These are phyloP conservation scores for Porogramme epimiltina DNA, from an alignment of 1,284 basidiomycete genomes.

Conservation along the genomic window DNA sequence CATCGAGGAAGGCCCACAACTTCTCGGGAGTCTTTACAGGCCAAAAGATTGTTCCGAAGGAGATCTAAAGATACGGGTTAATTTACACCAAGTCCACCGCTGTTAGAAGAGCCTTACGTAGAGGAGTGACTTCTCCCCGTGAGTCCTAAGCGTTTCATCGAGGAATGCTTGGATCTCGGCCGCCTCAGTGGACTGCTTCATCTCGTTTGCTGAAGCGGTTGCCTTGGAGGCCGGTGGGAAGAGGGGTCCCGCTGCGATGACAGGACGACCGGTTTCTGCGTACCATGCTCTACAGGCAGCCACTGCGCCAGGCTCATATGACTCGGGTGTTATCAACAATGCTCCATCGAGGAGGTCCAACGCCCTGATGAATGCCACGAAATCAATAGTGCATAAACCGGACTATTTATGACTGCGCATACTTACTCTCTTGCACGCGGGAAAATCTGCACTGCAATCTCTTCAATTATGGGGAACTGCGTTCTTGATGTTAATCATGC, in stretches of 20 bases:
- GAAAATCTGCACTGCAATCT: neutral
- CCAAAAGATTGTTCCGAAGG: conserved; percentile 23
- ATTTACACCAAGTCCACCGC: neutral
- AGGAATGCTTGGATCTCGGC: conserved; percentile 22
- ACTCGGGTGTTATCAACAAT: conserved; percentile 14
- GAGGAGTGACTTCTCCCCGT: conserved; percentile 23
- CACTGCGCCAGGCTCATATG: conserved; percentile 20
- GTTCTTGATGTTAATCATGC: conserved; percentile 1
- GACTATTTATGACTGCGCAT: neutral
- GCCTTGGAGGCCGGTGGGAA: neutral
- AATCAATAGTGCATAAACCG: too few relatives aligned
- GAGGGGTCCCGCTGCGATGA: conserved; percentile 15
- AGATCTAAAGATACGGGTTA: conserved; percentile 13
- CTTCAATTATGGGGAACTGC: neutral
- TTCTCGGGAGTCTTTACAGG: conserved; percentile 8
- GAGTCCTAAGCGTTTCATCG: conserved; percentile 12
- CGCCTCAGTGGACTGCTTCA: conserved; percentile 12
- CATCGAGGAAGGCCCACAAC: conserved; percentile 15
- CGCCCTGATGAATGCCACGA: too few relatives aligned
- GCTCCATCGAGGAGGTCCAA: too few relatives aligned
- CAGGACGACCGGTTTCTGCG: conserved; percentile 8
- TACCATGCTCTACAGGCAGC: conserved; percentile 12
- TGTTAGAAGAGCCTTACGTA: conserved; percentile 21
- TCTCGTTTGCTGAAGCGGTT: conserved; percentile 11
- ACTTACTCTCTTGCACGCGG: conserved; percentile 13